Percentiles rank a stretch among this genome's conserved stretches.
phyloP scores from a whole-genome alignment of 2,329 filamentous ascomycete species.

The Colletotrichum chrysophilum region DNA sequence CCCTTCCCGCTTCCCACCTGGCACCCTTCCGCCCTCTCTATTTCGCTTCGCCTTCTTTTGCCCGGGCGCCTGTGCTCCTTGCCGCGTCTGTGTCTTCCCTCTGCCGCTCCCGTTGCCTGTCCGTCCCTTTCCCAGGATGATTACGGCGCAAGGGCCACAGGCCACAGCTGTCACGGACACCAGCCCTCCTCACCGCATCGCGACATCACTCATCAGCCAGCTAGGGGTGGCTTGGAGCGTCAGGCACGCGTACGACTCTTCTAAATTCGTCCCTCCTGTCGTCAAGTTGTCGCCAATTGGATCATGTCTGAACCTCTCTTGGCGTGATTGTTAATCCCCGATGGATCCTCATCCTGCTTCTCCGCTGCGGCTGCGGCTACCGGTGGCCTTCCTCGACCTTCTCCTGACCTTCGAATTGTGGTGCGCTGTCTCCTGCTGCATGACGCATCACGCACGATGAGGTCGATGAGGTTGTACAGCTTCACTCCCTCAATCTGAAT shows the following conservation, averaged over 20 bases:
- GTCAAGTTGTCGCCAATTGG: not conserved
- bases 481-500: not conserved
- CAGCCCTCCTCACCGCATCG: slow-evolving; percentile 21
- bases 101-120: not conserved
- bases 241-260: not conserved
- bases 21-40: not conserved
- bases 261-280: not conserved
- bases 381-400: not conserved
- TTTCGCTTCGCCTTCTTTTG: not conserved
- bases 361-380: not conserved
- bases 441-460: slow-evolving; percentile 18
- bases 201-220: not conserved
- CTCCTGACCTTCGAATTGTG: not conserved
- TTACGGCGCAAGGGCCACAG: not conserved
- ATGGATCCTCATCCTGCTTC: not conserved
- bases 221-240: not conserved
- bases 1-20: not conserved
- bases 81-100: not conserved
- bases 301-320: not conserved
- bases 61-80: not conserved
- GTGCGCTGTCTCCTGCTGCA: not conserved
- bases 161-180: not conserved
- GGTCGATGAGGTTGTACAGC: slow-evolving; percentile 21
- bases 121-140: not conserved
- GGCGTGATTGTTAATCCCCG: not conserved